phyloP scores from a whole-genome alignment of 495 filamentous ascomycete genomes.

The Penicillium dipodomyicola region DNA sequence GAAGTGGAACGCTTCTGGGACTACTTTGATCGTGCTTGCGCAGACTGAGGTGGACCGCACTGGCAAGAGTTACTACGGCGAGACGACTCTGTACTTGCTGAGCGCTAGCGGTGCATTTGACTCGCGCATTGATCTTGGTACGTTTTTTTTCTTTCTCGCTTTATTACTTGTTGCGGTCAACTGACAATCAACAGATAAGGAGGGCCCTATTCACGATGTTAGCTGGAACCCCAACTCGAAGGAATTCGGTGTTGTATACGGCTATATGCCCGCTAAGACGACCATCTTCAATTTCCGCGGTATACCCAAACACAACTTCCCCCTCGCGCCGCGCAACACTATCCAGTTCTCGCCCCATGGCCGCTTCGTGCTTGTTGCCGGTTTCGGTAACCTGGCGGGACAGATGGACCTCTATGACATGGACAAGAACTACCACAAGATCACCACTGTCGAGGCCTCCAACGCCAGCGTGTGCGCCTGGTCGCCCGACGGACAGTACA shows the following conservation, averaged over 20 bases:
- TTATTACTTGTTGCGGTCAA: neutral
- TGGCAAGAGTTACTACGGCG: slow-evolving; percentile 98
- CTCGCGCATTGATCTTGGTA: slow-evolving; percentile 80
- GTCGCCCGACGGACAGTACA: slow-evolving; percentile 92
- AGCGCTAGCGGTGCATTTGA: slow-evolving; percentile 91
- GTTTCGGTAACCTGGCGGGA: slow-evolving; percentile 94
- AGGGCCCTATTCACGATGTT: slow-evolving; percentile 97
- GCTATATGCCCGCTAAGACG: slow-evolving; percentile 96
- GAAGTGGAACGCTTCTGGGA: slow-evolving; percentile 93
- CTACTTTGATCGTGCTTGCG: slow-evolving; percentile 87
- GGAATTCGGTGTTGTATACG: slow-evolving; percentile 96
- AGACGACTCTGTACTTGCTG: slow-evolving; percentile 94
- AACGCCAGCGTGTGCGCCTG: slow-evolving; percentile 94
- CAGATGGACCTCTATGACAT: slow-evolving; percentile 98
- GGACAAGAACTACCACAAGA: slow-evolving; percentile 83
- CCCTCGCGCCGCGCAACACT: slow-evolving; percentile 85
- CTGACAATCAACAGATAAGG: slow-evolving; percentile 64
- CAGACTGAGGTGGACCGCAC: slow-evolving; percentile 98
- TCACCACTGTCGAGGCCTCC: slow-evolving; percentile 90
- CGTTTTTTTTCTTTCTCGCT: neutral
- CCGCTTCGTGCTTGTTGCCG: slow-evolving; percentile 87
- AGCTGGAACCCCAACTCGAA: slow-evolving; percentile 96
- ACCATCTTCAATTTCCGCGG: slow-evolving; percentile 92
- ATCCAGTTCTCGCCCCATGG: slow-evolving; percentile 93
- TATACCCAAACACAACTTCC: slow-evolving; percentile 74